Conservation (phyloP, 768 basidiomycete species). For the Cyclocybe aegerita region DNA sequence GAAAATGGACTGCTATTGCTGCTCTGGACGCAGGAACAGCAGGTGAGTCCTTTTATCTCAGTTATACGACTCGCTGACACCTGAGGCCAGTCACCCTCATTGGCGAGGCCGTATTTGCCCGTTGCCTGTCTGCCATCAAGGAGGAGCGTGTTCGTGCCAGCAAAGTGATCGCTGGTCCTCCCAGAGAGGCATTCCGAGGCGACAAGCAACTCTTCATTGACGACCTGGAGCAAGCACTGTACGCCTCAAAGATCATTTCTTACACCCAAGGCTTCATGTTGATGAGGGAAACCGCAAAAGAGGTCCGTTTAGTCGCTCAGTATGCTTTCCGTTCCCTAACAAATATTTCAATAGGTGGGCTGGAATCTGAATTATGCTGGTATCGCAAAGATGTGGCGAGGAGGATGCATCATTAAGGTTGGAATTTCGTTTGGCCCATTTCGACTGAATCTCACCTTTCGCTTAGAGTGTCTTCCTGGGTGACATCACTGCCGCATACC, state of each 20-base stretch:
- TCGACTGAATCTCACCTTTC: not conserved
- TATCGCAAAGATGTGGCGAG: constrained; percentile 99
- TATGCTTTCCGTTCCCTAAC: not conserved
- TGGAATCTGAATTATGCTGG: constrained; percentile 98
- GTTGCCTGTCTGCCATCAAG: constrained; percentile 96
- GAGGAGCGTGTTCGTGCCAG: constrained; percentile 92
- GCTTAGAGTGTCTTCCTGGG: constrained; percentile 87
- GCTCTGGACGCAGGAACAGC: constrained; percentile 91
- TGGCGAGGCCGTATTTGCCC: constrained; percentile 98
- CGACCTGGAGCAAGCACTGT: constrained; percentile 98
- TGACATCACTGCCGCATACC: constrained; percentile 89
- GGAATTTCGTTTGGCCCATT: not conserved
- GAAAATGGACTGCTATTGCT: constrained; percentile 98
- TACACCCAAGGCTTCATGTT: constrained; percentile 99
- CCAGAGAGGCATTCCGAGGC: constrained; percentile 91
- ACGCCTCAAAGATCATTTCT: constrained; percentile 99
- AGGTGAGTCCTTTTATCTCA: constrained; percentile 44
- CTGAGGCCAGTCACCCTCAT: constrained; percentile 83
- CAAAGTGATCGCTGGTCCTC: constrained; percentile 87
- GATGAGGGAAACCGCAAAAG: constrained; percentile 97
- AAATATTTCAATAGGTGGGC: constrained; percentile 40
- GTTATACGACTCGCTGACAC: constrained; percentile 5
- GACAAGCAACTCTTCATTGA: constrained; percentile 99
- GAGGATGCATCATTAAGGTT: constrained; percentile 98
- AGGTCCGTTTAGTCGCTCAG: constrained; percentile 42